Conservation (phyloP, 371 early-diverging fungal species). For the Umbelopsis sp. region DNA sequence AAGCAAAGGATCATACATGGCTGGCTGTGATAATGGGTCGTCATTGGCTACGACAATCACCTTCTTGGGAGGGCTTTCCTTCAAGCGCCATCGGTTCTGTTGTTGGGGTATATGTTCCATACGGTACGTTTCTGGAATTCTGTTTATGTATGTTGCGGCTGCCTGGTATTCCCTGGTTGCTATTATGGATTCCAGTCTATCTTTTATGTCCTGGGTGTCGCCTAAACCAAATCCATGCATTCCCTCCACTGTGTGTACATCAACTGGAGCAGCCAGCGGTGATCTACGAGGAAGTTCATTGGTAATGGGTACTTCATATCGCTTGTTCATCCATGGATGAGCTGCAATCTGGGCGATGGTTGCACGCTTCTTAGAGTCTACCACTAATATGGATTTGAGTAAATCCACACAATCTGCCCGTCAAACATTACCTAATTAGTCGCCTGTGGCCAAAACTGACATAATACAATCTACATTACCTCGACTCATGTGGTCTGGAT, state of each 20-base stretch:
- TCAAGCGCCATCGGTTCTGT: constrained; percentile 5
- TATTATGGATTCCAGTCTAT: constrained; percentile 35
- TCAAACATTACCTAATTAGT: neutral
- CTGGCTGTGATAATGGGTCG: constrained; percentile 46
- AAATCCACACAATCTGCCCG: constrained; percentile 64
- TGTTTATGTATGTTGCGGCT: constrained; percentile 28
- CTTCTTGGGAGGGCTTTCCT: constrained; percentile 13
- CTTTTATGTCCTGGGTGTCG: constrained; percentile 32
- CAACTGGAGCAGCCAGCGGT: constrained; percentile 32
- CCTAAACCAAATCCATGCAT: constrained; percentile 56
- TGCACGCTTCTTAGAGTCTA: constrained; percentile 61
- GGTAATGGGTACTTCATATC: constrained; percentile 51
- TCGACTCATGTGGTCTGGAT: constrained; percentile 49
- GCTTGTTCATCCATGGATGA: constrained; percentile 78
- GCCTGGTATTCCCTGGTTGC: constrained; percentile 34
- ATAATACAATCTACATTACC: constrained; percentile 27
- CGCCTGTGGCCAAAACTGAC: too few species aligned
- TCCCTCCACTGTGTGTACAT: constrained; percentile 43
- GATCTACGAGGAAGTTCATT: constrained; percentile 45
- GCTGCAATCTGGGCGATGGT: constrained; percentile 58
- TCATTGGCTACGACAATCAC: constrained; percentile 24
- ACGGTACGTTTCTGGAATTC: neutral
- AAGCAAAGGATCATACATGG: constrained; percentile 69
- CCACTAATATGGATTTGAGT: constrained; percentile 67
- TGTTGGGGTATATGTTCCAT: constrained; percentile 2